Conservation (phyloP, 1,284 basidiomycete species). For the Ganoderma sp. region DNA sequence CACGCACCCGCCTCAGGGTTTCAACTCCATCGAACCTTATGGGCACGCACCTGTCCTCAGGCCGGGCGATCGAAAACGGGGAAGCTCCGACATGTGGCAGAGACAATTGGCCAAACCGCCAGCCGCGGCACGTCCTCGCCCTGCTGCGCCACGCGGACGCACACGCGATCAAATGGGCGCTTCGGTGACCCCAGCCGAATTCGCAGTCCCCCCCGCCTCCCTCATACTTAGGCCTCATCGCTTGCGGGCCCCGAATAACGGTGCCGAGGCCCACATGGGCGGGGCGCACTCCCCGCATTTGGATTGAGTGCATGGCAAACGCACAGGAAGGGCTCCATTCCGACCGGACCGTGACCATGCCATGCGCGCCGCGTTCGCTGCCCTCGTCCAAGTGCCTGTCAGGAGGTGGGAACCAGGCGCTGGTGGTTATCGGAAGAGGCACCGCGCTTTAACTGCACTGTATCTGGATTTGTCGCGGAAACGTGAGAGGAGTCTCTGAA, state of each 20-base stretch:
- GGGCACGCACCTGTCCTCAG: neutral
- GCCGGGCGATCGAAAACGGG: neutral
- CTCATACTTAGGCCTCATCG: too few species aligned
- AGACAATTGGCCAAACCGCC: constrained; percentile 2
- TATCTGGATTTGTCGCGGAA: neutral
- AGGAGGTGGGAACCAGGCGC: neutral
- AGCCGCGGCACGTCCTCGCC: neutral
- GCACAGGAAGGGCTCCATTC: constrained; percentile 1
- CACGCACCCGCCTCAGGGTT: constrained; percentile 1
- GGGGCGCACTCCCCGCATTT: neutral
- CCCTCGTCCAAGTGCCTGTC: neutral
- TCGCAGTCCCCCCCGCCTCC: neutral
- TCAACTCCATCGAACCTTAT: neutral
- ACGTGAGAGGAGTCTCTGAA: neutral
- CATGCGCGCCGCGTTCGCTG: neutral
- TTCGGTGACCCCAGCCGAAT: neutral
- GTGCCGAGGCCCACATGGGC: neutral
- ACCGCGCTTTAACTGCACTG: neutral
- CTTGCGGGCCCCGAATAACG: neutral
- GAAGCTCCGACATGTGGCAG: neutral
- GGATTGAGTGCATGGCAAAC: constrained; percentile 1
- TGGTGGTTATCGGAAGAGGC: constrained; percentile 6
- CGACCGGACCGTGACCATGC: neutral
- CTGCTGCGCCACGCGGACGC: neutral
- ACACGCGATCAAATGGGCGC: constrained; percentile 3